Base-by-base conservation (phyloP, 139 green algal species). In the Micractinium sp. region DNA sequence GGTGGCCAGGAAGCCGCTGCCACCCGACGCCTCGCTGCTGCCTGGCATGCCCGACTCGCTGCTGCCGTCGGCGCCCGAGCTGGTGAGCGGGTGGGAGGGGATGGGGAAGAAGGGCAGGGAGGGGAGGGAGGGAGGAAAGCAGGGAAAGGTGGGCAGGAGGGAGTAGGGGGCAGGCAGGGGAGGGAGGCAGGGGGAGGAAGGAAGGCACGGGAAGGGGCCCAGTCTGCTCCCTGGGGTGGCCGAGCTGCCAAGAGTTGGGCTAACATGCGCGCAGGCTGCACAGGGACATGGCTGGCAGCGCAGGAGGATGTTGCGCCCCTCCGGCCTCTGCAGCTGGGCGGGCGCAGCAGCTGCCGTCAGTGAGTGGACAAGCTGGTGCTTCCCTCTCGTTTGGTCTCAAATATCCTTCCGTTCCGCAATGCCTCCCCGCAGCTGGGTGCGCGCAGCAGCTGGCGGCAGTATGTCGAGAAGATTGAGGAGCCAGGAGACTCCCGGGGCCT, bases 391-490 rank as follows among this genome's bases (percentile, higher is more conserved):
- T 35, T 31, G 15, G 67, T 31, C n/a, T 29, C 22, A 41, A 18
- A 7, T 53, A 2, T 82, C 25, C 38, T n/a, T 1, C 31, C 23
- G 19, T 63, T 5, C 36, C 77, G 19, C 77, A 5, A 20, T 56
- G 47, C 41, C 14, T 22, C 39, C 35, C 74, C 31, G 74, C 74
- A 80, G 74, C 74, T 80, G 33, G 19, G n/a, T 1, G 74, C n/a
- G 16, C 39, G 83, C 67, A 69, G 20, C 22, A 61, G 25, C 14
- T 82, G 85, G 85, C 36, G n/a, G 29, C 87, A 90, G 87, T 86
- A 69, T 38, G 87, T 86, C 19, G 78, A 90, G 2, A 60, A 56
- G 27, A 3, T 89, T 33, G 86, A 89, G 5, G 86, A 89, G 36
- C 86, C 86, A 15, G 76, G 60, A 4, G 80, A 86, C 87, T 56